Base-by-base conservation (phyloP, 2,329 filamentous ascomycete genomes). In the Paecilomyces formosus region DNA sequence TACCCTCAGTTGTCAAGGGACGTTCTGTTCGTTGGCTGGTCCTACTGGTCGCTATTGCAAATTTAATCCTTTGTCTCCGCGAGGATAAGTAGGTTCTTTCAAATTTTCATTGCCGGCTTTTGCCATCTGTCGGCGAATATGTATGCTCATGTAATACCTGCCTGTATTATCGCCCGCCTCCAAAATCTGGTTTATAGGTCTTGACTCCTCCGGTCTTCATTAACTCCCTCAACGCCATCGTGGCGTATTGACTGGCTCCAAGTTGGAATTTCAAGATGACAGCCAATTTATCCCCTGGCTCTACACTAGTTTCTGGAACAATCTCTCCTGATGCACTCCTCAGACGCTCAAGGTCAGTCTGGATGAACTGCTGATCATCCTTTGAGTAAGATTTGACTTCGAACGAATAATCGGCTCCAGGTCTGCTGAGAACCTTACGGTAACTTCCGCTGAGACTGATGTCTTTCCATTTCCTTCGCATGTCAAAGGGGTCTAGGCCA, bases 371-470 rank as follows among this genome's bases (percentile, higher is more conserved):
- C 75, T 95, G 86, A 33, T 88, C 84, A 28, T 86, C 82, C 31
- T 68, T 58, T 2, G 65, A 65, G 70, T 97, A 97, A 4, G 79
- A 75, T 68, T 83, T 86, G 11, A 96, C 83, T 59, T 90, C 84
- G 58, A 86, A 88, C 11, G 81, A 83, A 7, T 90, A 83, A 28
- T 81, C 76, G 7, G 80, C 74, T 1, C 84, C 82, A 67, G 92
- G 90, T 22, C 82, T 82, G 33, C 89, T 86, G 65, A 97, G 82
- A 28, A 96, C 71, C 73, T 93, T 94, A 62, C 94, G 85, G 74
- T 99, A 99, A 26, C 88, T 85, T 2, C 94, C 95, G 54, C 88
- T 90, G 1, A 99, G 80, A 71, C 90, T 96, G 69, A 94, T 88
- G 67, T 97, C 94, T 69, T 88, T 88, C 76, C 92, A 91, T 55